Evolutionary conservation across 257 asterid species (phyloP).

Genomic region (Capsicum baccatum): DNA sequence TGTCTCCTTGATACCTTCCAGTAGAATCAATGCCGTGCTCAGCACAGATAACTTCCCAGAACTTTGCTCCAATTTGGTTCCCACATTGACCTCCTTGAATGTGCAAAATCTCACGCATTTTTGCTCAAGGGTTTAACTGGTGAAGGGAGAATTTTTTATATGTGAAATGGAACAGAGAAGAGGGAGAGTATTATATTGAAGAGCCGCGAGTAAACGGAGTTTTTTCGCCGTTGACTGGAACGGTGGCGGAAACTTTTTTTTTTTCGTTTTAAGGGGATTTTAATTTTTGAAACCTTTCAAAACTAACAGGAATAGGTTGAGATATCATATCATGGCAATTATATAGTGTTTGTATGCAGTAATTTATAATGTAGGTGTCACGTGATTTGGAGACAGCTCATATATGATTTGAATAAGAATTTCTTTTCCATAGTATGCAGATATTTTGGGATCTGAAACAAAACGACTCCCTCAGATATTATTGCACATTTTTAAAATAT

Average conservation of each 20-base stretch:
- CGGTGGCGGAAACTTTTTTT: not conserved
- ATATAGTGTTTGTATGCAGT: not conserved
- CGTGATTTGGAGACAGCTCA: not conserved
- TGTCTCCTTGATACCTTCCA: conserved; percentile 29
- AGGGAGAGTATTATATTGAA: not conserved
- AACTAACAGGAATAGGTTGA: not conserved
- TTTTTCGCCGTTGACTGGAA: not conserved
- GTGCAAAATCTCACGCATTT: conserved; percentile 29
- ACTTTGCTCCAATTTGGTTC: conserved; percentile 27
- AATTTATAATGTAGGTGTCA: not conserved
- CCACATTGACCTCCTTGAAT: conserved; percentile 30
- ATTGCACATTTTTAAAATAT: no score
- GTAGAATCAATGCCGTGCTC: conserved; percentile 28
- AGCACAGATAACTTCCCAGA: conserved; percentile 29
- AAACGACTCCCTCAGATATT: not conserved
- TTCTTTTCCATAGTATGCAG: not conserved
- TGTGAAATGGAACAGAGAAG: not conserved
- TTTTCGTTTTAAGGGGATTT: not conserved
- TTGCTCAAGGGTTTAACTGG: not conserved
- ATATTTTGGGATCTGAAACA: not conserved
- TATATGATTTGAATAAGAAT: no score
- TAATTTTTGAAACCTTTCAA: not conserved
- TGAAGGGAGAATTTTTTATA: not conserved
- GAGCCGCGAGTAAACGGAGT: not conserved
- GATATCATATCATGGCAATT: not conserved